Evolutionary conservation across 1,284 basidiomycete species (phyloP), one percentile per base, ranked within the genome.

Genomic region (Volvariella surrecta): DNA sequence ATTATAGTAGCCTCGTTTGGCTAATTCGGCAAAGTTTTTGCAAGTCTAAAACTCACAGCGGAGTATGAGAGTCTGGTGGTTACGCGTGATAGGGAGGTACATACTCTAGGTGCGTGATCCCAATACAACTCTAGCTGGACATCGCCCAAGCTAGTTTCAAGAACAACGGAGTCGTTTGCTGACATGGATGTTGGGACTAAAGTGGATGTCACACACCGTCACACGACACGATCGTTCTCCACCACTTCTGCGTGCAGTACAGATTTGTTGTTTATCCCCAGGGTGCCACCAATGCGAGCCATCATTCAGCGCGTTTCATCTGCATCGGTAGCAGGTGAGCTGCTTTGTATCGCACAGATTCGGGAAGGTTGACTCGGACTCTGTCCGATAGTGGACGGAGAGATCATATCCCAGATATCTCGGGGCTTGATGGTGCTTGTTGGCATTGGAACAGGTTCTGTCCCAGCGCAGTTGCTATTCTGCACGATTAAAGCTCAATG

Each of bases 101-200:
- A 50, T 61, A 89, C 91, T 64, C 79, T 82, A 19, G 92, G 93
- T 1, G 91, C 89, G 61, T 96, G 90, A 30, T 89, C 66, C 75
- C 82, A 89, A 65, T 96, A 96, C 20, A 97, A 73, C 66, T 96
- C 92, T 8, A 96, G 70, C 48, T 86, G 80, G 47, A 95, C 70
- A 47, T 91, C 80, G n/a, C 91, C 92, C 58, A 95, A 65, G 52
- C 74, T 91, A 13, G 92, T 96, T 62, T 92, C 84, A 32, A 95
- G 63, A 20, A 88, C 75, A 13, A 91, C 86, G 22, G 79, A 77
- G 30, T 78, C n/a, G n/a, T n/a, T n/a, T n/a, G n/a, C 75, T 15
- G 34, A 16, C 54, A 62, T 60, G 16, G 24, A 11, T 6, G 37
- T 42, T 42, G 41, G 32, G 39, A 39, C 15, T 16, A 34, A 35